These are phyloP conservation scores for Penicillium simplicissimum DNA, from an alignment of 495 filamentous ascomycete genomes.

Conservation along the genomic window DNA sequence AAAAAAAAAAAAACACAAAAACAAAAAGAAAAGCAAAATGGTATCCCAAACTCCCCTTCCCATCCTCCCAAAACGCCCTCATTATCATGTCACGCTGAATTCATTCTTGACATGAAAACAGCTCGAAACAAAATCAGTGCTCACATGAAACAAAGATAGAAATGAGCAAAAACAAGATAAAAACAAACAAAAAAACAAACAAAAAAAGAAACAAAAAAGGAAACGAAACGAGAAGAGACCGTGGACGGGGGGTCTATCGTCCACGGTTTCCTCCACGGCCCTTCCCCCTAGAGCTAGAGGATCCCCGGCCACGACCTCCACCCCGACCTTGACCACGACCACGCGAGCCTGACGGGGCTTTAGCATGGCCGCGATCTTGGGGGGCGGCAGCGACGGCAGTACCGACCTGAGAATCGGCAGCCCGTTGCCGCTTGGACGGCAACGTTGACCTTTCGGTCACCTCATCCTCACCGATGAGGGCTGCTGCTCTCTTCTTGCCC, in stretches of 20 bases:
- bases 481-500: conserved; percentile 13
- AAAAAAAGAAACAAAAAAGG: background rate
- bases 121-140: background rate
- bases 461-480: background rate
- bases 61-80: background rate
- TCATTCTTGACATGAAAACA: background rate
- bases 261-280: background rate
- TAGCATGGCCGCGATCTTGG: background rate
- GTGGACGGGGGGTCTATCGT: background rate
- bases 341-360: background rate
- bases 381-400: conserved; percentile 1
- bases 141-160: background rate
- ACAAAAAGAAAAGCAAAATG: background rate
- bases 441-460: background rate
- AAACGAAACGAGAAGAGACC: background rate
- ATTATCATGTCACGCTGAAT: background rate
- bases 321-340: conserved; percentile 6
- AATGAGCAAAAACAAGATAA: background rate
- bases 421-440: background rate
- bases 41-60: background rate
- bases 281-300: background rate
- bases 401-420: background rate
- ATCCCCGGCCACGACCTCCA: conserved; percentile 1
- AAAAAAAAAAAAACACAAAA: no score
- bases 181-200: background rate